A percentile compares a stretch with the other conserved stretches of the same genome.
Evolutionary conservation across 805 yeast genomes (phyloP).

Genomic region (Saccharomycopsis fermentans): DNA sequence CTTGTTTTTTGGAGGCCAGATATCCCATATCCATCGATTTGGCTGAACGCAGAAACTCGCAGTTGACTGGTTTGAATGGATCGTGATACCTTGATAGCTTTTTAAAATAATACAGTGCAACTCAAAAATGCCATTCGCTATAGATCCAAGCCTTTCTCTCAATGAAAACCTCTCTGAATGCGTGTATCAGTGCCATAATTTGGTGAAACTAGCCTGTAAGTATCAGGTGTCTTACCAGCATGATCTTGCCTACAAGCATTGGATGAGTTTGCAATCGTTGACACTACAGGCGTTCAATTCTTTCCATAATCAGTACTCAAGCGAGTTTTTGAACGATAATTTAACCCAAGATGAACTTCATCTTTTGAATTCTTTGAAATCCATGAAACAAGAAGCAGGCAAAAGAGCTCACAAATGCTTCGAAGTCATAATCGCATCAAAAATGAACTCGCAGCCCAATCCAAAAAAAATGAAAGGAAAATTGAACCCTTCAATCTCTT

Average conservation of each 20-base stretch:
- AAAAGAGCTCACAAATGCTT: slow-evolving; percentile 14
- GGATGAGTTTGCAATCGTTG: slow-evolving; percentile 17
- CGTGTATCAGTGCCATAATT: slow-evolving; percentile 2
- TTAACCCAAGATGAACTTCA: slow-evolving; percentile 9
- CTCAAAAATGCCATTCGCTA: slow-evolving; percentile 10
- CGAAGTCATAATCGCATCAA: slow-evolving; percentile 8
- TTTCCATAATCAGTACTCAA: background rate
- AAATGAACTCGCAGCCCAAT: background rate
- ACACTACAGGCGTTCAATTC: background rate
- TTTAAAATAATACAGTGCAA: background rate
- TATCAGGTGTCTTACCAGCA: slow-evolving; percentile 10
- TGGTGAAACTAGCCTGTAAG: slow-evolving; percentile 9
- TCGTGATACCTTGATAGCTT: background rate
- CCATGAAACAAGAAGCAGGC: slow-evolving; percentile 1
- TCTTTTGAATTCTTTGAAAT: slow-evolving; percentile 1
- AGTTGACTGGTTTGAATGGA: too few relatives aligned
- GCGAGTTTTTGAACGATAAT: slow-evolving; percentile 1
- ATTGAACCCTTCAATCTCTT: background rate
- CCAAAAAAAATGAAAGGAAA: background rate
- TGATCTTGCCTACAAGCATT: slow-evolving; percentile 15
- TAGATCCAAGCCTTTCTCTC: slow-evolving; percentile 1
- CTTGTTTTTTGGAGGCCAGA: too few relatives aligned
- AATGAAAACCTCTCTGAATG: slow-evolving; percentile 13
- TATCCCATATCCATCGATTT: too few relatives aligned
- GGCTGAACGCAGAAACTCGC: too few relatives aligned